These are phyloP conservation scores for Nakaseomyces sp. DNA, from an alignment of 1,139 yeast genomes.

Conservation along the genomic window DNA sequence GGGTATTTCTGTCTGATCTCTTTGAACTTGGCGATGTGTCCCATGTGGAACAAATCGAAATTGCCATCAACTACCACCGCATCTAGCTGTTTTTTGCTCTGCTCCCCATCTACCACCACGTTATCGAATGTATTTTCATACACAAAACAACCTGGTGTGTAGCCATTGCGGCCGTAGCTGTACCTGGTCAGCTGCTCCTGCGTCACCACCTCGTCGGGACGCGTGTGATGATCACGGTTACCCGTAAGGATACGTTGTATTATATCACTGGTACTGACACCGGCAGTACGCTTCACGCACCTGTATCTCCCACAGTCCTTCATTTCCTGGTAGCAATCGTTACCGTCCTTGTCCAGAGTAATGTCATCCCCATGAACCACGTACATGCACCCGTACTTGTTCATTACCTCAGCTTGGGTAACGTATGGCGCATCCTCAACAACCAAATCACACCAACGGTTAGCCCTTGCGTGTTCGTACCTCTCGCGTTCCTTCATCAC, in stretches of 20 bases:
- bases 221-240: constrained; percentile 11
- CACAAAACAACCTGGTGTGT: constrained; percentile 53
- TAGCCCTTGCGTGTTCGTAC: constrained; percentile 72
- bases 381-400: constrained; percentile 61
- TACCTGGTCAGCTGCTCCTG: constrained; percentile 42
- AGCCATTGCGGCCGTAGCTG: constrained; percentile 63
- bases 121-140: constrained; percentile 21
- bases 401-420: constrained; percentile 80
- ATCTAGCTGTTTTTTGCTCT: constrained; percentile 15
- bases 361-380: constrained; percentile 98
- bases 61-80: constrained; percentile 70
- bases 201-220: constrained; percentile 12
- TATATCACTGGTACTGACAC: constrained; percentile 88
- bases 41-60: constrained; percentile 88
- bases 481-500: constrained; percentile 83
- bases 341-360: constrained; percentile 90
- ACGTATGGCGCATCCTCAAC: constrained; percentile 86
- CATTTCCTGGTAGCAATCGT: constrained; percentile 79
- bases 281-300: constrained; percentile 87
- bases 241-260: constrained; percentile 80
- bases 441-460: constrained; percentile 77
- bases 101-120: constrained; percentile 29
- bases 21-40: constrained; percentile 59
- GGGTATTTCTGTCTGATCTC: constrained; percentile 30
- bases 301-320: constrained; percentile 80